Evolutionary conservation across 1,284 basidiomycete species (phyloP).

Genomic region (Tetrapyrgos nigripes): DNA sequence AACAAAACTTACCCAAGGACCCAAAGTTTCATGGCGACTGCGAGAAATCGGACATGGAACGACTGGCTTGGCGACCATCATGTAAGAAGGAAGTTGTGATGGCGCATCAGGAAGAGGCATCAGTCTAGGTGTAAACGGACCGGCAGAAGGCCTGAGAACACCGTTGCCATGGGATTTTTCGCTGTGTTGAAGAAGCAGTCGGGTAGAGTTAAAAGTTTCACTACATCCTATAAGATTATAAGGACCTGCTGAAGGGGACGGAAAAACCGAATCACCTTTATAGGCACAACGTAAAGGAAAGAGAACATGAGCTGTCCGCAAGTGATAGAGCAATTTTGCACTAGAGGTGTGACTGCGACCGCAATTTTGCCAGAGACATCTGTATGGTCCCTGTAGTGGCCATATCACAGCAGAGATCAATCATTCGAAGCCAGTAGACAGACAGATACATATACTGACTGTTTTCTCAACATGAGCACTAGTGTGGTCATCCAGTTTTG

Average conservation of each 20-base stretch:
- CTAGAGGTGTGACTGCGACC: constrained; percentile 39
- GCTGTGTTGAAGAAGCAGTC: constrained; percentile 45
- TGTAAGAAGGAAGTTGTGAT: constrained; percentile 54
- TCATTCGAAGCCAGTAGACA: not conserved
- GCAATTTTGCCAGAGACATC: constrained; percentile 58
- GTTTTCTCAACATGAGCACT: constrained; percentile 45
- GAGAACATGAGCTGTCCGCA: constrained; percentile 51
- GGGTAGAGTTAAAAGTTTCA: constrained; percentile 40
- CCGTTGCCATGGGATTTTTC: constrained; percentile 34
- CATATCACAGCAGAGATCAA: not conserved
- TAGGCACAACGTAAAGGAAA: constrained; percentile 52
- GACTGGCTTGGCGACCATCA: constrained; percentile 49
- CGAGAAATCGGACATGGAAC: constrained; percentile 47
- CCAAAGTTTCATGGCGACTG: constrained; percentile 55
- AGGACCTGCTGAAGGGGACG: constrained; percentile 3
- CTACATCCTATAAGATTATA: constrained; percentile 44
- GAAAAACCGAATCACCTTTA: constrained; percentile 41
- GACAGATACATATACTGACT: not conserved
- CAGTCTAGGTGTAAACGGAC: constrained; percentile 38
- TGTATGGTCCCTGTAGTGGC: constrained; percentile 32
- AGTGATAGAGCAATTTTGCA: constrained; percentile 43
- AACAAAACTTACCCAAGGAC: constrained; percentile 54
- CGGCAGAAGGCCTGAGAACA: constrained; percentile 38
- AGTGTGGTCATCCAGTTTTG: constrained; percentile 57
- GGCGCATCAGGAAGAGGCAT: constrained; percentile 35